phyloP scores from a whole-genome alignment of 148 eudicot genomes.

The Chenopodium album region DNA sequence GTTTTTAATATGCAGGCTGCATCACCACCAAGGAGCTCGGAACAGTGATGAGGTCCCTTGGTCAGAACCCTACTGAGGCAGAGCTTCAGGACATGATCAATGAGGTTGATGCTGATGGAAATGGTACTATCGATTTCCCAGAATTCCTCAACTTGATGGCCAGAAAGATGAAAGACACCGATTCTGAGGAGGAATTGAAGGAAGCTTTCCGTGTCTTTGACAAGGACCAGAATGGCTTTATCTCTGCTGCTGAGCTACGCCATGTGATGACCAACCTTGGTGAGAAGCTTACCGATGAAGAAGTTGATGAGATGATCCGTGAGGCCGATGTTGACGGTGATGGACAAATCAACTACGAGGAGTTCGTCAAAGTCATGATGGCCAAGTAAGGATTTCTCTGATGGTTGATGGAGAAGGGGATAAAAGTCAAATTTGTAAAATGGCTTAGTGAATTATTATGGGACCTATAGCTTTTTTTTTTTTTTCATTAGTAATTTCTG shows the following conservation, averaged over 20 bases:
- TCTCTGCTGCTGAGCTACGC: conserved; percentile 82
- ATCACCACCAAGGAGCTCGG: conserved; percentile 90
- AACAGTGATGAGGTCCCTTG: conserved; percentile 80
- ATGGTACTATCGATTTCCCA: conserved; percentile 76
- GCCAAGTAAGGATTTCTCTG: conserved; percentile 41
- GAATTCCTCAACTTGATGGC: conserved; percentile 84
- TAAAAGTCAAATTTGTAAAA: conserved; percentile 16
- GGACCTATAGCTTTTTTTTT: conserved; percentile 17
- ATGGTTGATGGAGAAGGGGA: neutral
- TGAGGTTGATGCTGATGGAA: conserved; percentile 70
- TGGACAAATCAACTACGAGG: conserved; percentile 80
- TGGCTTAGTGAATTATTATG: conserved; percentile 29
- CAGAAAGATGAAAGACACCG: conserved; percentile 79
- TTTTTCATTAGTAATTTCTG: neutral
- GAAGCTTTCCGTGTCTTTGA: conserved; percentile 83
- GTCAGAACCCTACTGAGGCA: conserved; percentile 83
- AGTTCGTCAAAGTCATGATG: conserved; percentile 80
- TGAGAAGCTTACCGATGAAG: conserved; percentile 81
- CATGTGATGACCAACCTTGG: conserved; percentile 87
- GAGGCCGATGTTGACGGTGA: conserved; percentile 84
- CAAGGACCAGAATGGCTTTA: conserved; percentile 84
- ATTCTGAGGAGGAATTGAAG: conserved; percentile 78
- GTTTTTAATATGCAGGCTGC: conserved; percentile 43
- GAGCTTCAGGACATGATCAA: conserved; percentile 84
- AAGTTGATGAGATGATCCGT: conserved; percentile 82